Base-by-base conservation (phyloP, 352 stramenopile genomes). In the Plasmopara muralis region DNA sequence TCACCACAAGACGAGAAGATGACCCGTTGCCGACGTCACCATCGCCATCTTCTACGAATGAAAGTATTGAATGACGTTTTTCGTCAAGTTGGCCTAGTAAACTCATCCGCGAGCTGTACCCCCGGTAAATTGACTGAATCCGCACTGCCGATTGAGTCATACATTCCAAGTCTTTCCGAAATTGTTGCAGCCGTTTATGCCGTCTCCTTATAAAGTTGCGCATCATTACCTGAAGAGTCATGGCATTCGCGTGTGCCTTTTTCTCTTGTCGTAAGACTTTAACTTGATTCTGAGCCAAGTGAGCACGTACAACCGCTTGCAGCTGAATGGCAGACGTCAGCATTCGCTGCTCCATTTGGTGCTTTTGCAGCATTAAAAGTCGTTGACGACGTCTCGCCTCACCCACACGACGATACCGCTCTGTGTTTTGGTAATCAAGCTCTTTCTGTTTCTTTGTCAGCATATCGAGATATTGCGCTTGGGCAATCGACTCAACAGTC, bases 181-280 rank as follows among this genome's bases (percentile, higher is more conserved):
- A 87, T 0, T 69, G 70, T 12, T 63, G 57, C 0, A 72, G 72
- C 2, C 70, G 57, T 8, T 53, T 60, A 15, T 81, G 66, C 37
- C 85, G 77, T 8, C 55, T 30, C 14, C 62, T 69, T 8, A 86
- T 43, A 43, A 81, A 82, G 28, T 60, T 70, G 28, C 82, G 82
- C 15, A 85, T 85, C 28, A 62, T 78, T 20, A 71, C 87, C 57
- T 93, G 82, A 31, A 93, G 84, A 5, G 68, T 66, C 53, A 85
- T 87, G 0, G 76, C 71, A 6, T 72, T 68, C 43, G 79, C 47
- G n/a, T 87, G 73, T 0, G 75, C 69, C 4, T 75, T 74, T 10
- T 68, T 70, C 49, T 87, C 73, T 29, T 76, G 55, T 2, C 71
- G 51, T 12, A 83, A 40, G 5, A 43, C 33, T 6, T 53, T 45